Conservation (phyloP, 192 early-diverging fungal species). For the Glomus cerebriforme region DNA sequence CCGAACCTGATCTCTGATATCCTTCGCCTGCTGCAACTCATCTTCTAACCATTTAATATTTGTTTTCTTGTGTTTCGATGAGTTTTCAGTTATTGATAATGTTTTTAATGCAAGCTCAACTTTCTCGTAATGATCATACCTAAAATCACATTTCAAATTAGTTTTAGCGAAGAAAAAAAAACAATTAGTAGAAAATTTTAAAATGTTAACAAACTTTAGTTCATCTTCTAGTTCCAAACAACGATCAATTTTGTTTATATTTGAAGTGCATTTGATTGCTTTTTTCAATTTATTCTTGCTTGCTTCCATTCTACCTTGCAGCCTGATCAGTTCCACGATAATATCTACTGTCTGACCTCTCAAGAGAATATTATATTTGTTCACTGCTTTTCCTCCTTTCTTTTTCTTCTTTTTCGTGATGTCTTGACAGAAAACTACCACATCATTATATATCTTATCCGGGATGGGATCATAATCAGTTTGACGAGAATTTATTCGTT, state of each 20-base stretch:
- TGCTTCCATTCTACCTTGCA: background rate
- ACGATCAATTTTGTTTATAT: background rate
- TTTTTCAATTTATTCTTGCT: slow-evolving; percentile 21
- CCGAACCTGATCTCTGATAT: background rate
- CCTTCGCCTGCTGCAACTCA: background rate
- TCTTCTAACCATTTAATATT: background rate
- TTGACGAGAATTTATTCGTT: slow-evolving; percentile 3
- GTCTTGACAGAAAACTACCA: background rate
- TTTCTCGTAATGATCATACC: background rate
- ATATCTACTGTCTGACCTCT: too few relatives aligned
- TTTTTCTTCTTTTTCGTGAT: background rate
- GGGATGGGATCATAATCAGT: background rate
- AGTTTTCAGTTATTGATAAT: background rate
- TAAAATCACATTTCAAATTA: background rate
- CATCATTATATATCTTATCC: slow-evolving; percentile 10
- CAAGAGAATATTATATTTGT: slow-evolving; percentile 23
- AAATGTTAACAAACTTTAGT: slow-evolving; percentile 13
- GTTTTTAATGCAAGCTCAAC: background rate
- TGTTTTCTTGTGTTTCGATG: background rate
- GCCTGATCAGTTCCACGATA: slow-evolving; percentile 3
- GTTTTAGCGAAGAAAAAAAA: background rate
- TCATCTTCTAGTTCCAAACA: slow-evolving; percentile 17
- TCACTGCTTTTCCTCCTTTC: background rate
- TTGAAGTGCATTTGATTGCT: background rate
- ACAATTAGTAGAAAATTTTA: background rate